Evolutionary conservation across 225 moss, liverwort and hornwort genomes (phyloP), one percentile per base, ranked within the genome.

Genomic region (Climacium dendroides): DNA sequence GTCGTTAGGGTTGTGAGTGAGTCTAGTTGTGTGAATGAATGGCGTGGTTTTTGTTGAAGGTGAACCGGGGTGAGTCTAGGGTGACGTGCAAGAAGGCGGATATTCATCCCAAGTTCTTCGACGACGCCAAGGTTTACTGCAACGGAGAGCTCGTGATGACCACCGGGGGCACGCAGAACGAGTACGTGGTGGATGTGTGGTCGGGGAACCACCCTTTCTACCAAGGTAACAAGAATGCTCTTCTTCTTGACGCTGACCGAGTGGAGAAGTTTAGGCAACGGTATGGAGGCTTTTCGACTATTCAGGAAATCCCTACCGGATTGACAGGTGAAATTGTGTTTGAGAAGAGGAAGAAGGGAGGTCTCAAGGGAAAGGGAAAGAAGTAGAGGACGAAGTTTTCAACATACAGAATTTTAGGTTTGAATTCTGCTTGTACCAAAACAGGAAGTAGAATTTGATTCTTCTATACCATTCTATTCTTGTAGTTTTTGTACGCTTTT

Each of bases 191-290:
- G 18, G 96, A 98, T 88, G 96, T 96, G 82, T 98, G 98, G 98
- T 98, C 98, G 6, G 96, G 98, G 18, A 98, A 98, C 87, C 98
- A 98, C 67, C 96, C 98, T n/a, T 98, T 96, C 86, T 98, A 91
- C 91, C 96, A 93, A 72, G 98, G 98, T 86, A 98, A 96, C 91
- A 96, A 96, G 88, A 86, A 87, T 23, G 87, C 98, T 17, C 94
- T 98, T 74, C 85, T 98, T 73, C 88, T 98, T 13, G 96, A 96
- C 62, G 96, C 96, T 23, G 98, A 96, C 89, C 96, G 96, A 87
- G 96, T 98, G 64, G 98, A 98, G 91, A 98, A 98, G 77, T 98
- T 98, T 37, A 94, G 92, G 90, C 87, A 94, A 91, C 91, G 96
- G 11, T 98, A 95, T 78, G 96, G 94, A 37, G 92, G 88, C 22